Percentiles rank a stretch among this genome's conserved stretches.
phyloP scores from a whole-genome alignment of 345 rosid species.

The Salix brachista region DNA sequence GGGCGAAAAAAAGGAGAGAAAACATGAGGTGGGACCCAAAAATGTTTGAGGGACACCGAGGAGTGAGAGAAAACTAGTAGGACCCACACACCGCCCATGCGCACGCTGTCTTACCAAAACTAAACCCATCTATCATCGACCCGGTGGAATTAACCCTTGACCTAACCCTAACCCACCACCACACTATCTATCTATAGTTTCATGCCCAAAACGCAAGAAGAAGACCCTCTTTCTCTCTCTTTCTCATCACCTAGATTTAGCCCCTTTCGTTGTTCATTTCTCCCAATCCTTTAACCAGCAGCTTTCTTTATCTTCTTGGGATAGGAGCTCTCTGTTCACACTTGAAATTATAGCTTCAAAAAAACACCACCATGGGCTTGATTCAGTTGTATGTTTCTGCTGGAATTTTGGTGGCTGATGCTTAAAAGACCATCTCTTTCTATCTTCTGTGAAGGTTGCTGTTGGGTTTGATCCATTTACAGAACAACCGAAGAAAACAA shows the following conservation, averaged over 20 bases:
- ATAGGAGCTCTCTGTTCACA: not conserved
- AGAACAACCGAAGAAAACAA: constrained; percentile 1
- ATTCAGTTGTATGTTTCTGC: constrained; percentile 24
- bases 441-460: constrained; percentile 9
- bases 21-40: constrained; percentile 34
- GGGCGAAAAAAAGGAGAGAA: constrained; percentile 15
- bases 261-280: constrained; percentile 25
- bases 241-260: not conserved
- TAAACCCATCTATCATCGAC: constrained; percentile 41
- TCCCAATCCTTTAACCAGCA: constrained; percentile 33
- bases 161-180: constrained; percentile 58
- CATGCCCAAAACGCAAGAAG: not conserved
- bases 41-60: constrained; percentile 27
- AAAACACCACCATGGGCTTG: constrained; percentile 1
- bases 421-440: constrained; percentile 7
- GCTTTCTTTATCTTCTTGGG: constrained; percentile 2
- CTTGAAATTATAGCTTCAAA: not conserved
- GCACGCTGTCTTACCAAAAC: constrained; percentile 65
- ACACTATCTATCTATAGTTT: not conserved
- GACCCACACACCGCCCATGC: constrained; percentile 74
- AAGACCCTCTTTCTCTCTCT: constrained; percentile 6
- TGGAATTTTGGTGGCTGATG: constrained; percentile 21
- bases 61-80: constrained; percentile 20
- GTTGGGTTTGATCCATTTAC: constrained; percentile 14
- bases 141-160: constrained; percentile 27